These are phyloP conservation scores for Camellia japonica DNA, from an alignment of 148 eudicot genomes.

Conservation along the genomic window DNA sequence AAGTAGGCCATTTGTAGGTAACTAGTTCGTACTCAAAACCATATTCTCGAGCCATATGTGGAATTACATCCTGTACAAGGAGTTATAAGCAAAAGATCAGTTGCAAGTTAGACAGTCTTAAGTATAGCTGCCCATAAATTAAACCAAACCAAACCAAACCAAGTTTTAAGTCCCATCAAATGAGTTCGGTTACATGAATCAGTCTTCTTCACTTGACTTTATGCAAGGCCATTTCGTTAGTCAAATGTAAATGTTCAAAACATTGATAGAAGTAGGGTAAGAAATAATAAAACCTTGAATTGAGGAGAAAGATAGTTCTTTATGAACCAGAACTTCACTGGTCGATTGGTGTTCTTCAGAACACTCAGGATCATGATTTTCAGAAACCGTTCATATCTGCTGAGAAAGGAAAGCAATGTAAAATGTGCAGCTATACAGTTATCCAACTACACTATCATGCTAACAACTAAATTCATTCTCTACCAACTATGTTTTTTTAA, in stretches of 20 bases:
- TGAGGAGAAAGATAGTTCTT: slow-evolving; percentile 97
- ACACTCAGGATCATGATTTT: slow-evolving; percentile 96
- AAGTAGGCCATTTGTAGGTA: slow-evolving; percentile 97
- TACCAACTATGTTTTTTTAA: not conserved
- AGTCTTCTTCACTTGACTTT: no score
- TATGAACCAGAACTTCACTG: slow-evolving; percentile 98
- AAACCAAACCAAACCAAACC: no score
- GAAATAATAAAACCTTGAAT: slow-evolving; percentile 62
- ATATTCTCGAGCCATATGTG: slow-evolving; percentile 90
- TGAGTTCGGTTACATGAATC: no score
- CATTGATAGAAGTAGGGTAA: not conserved
- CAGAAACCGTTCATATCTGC: slow-evolving; percentile 91
- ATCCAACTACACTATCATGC: not conserved
- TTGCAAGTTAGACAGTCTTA: not conserved
- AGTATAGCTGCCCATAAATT: not conserved
- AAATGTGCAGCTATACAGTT: not conserved
- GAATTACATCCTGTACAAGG: slow-evolving; percentile 77
- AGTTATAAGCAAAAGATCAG: not conserved
- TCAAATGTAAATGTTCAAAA: not conserved
- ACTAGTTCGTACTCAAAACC: slow-evolving; percentile 89
- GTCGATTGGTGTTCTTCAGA: slow-evolving; percentile 79
- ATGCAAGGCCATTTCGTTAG: no score
- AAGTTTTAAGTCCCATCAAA: no score
- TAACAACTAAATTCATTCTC: not conserved
- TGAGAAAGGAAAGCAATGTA: not conserved